Evolutionary conservation across 2,329 filamentous ascomycete species (phyloP), one percentile per base, ranked within the genome.

Genomic region (Exutisphaerella laricina): DNA sequence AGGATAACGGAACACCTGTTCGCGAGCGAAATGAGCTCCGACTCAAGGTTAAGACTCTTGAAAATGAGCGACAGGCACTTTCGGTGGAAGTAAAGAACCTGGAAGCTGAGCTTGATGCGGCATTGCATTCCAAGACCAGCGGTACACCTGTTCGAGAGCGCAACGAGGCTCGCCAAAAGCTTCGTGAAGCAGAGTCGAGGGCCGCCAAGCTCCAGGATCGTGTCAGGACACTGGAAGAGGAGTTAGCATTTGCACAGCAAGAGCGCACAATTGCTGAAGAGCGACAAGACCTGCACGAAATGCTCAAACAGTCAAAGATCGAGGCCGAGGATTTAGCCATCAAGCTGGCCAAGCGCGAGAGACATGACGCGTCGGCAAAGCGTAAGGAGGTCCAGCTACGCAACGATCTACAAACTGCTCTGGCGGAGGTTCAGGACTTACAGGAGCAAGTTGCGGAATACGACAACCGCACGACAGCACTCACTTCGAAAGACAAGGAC

Each of bases 291-390:
- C 66, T 85, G 14, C 77, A 80, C 50, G 69, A 73, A 39, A 72
- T 78, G 62, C 69, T 82, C 18, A 79, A 78, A 48, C 74, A 78
- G 55, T 76, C 76, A 14, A 80, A 84, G 61, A 70, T 79, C 20
- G 64, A 68, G 40, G 60, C 62, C 10, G 65, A 69, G 39, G 55
- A 64, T 32, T 71, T 92, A n/a, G 81, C 86, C 53, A 73, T 85
- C 45, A 80, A 85, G 57, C 73, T 92, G 20, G 72, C 75, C 4
- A 79, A 85, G 57, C 80, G 84, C 48, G 81, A 87, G 42, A 72
- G 78, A 42, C 74, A 79, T 10, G 77, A 89, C 36, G 75, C 77
- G 29, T 65, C 70, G 22, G 69, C 80, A 20, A 66, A 70, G 23
- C 67, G 67, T 10, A 73, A 75, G n/a, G 79, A 85, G 55, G 68